phyloP scores from a whole-genome alignment of 2,329 filamentous ascomycete species.

The Epichloe hybrida region DNA sequence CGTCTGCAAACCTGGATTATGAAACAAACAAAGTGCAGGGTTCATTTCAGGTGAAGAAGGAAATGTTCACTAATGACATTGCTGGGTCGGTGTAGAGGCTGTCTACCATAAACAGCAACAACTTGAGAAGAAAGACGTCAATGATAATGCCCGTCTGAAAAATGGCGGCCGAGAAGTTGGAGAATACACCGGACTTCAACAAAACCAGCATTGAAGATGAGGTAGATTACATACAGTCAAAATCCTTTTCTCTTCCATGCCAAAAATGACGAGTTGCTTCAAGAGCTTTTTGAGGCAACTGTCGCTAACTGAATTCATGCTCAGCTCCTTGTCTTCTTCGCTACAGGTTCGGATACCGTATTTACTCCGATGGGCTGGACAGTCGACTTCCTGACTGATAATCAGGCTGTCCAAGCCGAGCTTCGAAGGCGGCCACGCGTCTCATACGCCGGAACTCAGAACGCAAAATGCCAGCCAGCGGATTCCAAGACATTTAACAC shows the following conservation, averaged over 20 bases:
- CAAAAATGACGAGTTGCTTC: background rate
- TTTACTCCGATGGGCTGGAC: background rate
- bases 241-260: background rate
- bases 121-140: background rate
- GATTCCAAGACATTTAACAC: slow-evolving; percentile 14
- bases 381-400: slow-evolving; percentile 2
- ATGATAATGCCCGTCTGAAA: background rate
- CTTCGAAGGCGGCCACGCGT: slow-evolving; percentile 9
- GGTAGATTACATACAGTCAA: slow-evolving; percentile 4
- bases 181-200: slow-evolving; percentile 15
- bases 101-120: background rate
- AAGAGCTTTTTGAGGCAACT: background rate
- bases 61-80: no score
- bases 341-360: slow-evolving; percentile 13
- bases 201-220: slow-evolving; percentile 20
- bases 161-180: slow-evolving; percentile 16
- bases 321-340: background rate
- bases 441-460: slow-evolving; percentile 9
- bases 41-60: no score
- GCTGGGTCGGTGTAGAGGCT: no score
- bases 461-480: slow-evolving; percentile 11
- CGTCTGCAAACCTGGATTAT: no score
- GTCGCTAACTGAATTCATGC: background rate
- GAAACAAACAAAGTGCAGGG: no score
- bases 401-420: slow-evolving; percentile 5